Percentiles rank a stretch among this genome's conserved stretches.
Evolutionary conservation across 192 early-diverging fungal species (phyloP).

Genomic region (Coemansia sp.): DNA sequence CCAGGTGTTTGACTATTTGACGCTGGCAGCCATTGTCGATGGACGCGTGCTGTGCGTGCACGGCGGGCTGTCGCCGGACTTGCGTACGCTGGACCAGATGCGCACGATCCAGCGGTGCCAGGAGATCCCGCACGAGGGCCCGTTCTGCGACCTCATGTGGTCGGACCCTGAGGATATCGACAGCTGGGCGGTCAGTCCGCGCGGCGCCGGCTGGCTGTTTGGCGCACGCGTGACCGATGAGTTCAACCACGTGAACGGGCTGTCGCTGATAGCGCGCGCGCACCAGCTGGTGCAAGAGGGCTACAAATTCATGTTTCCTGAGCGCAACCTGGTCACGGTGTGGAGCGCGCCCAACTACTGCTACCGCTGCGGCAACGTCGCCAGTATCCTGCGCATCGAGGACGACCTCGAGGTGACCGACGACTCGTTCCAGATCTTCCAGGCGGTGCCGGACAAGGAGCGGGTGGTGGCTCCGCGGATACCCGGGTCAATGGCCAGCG

Average conservation of each 20-base stretch:
- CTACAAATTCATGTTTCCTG: constrained; percentile 91
- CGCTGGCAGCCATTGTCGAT: constrained; percentile 91
- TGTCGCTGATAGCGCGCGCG: constrained; percentile 90
- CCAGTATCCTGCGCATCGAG: constrained; percentile 74
- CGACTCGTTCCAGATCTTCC: constrained; percentile 91
- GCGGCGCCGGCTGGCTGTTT: constrained; percentile 98
- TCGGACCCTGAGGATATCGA: constrained; percentile 90
- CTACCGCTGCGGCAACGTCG: constrained; percentile 98
- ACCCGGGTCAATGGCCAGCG: constrained; percentile 49
- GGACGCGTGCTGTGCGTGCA: constrained; percentile 95
- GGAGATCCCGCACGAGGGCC: constrained; percentile 97
- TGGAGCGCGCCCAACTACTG: constrained; percentile 99
- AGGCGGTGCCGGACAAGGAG: constrained; percentile 93
- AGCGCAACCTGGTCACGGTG: constrained; percentile 92
- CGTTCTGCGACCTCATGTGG: constrained; percentile 98
- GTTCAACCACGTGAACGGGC: constrained; percentile 79
- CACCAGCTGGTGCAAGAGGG: constrained; percentile 98
- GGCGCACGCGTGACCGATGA: constrained; percentile 86
- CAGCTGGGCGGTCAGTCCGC: constrained; percentile 94
- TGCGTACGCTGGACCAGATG: constrained; percentile 95
- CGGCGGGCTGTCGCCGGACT: constrained; percentile 89
- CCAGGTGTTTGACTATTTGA: constrained; percentile 96
- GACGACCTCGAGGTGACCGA: constrained; percentile 76
- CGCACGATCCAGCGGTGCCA: constrained; percentile 91
- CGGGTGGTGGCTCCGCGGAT: constrained; percentile 57